These are phyloP conservation scores for Populus deltoides DNA, from an alignment of 345 rosid species.

Conservation along the genomic window DNA sequence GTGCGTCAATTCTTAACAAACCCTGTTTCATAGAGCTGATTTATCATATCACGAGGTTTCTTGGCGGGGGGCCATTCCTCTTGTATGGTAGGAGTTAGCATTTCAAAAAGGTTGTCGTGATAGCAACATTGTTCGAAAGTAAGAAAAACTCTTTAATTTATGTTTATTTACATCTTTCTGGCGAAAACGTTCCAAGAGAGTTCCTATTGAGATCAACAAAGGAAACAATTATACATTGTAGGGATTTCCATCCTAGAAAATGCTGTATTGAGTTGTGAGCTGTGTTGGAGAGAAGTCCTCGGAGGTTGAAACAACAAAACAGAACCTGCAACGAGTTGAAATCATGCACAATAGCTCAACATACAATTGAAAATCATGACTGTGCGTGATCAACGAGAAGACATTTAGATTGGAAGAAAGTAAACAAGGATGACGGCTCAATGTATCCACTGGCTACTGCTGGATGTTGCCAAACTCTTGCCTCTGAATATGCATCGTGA, in stretches of 20 bases:
- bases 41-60: background rate
- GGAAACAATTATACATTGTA: background rate
- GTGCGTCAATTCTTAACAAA: background rate
- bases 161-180: background rate
- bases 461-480: conserved; percentile 7
- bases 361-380: background rate
- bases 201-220: background rate
- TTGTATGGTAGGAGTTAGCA: background rate
- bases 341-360: background rate
- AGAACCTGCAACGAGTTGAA: background rate
- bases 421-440: conserved; percentile 32
- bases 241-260: background rate
- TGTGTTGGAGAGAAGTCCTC: background rate
- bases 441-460: conserved; percentile 19
- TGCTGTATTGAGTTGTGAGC: background rate
- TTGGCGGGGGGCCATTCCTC: background rate
- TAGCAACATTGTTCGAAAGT: background rate
- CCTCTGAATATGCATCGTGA: background rate
- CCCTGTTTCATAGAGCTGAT: background rate
- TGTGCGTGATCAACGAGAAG: conserved; percentile 39
- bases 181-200: background rate
- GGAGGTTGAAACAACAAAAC: background rate
- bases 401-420: conserved; percentile 45
- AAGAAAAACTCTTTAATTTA: background rate
- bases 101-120: background rate